Evolutionary conservation across 208 protist genomes (phyloP).

Genomic region (Leptomonas seymouri): DNA sequence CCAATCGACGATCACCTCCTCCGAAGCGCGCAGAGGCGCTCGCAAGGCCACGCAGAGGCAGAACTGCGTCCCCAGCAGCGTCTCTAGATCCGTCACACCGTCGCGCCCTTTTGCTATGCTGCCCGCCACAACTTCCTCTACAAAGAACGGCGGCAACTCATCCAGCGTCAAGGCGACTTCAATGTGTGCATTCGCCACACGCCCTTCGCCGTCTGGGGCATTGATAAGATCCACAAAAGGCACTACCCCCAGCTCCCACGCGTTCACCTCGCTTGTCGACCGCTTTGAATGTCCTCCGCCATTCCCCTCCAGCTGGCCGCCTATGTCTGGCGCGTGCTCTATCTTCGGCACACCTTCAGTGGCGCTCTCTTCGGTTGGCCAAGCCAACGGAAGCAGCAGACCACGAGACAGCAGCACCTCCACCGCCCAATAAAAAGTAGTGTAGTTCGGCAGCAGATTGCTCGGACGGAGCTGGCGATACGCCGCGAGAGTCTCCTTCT

Average conservation of each 20-base stretch:
- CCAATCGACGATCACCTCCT: slow-evolving; percentile 83
- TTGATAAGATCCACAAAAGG: slow-evolving; percentile 86
- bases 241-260: slow-evolving; percentile 70
- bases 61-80: slow-evolving; percentile 54
- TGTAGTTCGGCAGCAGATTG: slow-evolving; percentile 53
- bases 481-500: slow-evolving; percentile 45
- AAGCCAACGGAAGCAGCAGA: slow-evolving; percentile 60
- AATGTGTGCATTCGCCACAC: slow-evolving; percentile 57
- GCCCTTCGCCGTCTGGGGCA: slow-evolving; percentile 45
- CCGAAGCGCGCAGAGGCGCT: slow-evolving; percentile 49
- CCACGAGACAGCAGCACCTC: slow-evolving; percentile 70
- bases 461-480: slow-evolving; percentile 41
- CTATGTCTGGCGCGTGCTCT: background rate
- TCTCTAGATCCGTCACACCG: slow-evolving; percentile 24
- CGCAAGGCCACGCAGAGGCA: slow-evolving; percentile 68
- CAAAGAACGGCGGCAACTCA: slow-evolving; percentile 76
- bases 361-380: slow-evolving; percentile 13
- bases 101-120: slow-evolving; percentile 33
- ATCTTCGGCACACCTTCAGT: background rate
- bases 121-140: slow-evolving; percentile 38
- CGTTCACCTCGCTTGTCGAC: background rate
- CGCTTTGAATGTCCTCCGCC: too few relatives aligned
- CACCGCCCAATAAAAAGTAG: slow-evolving; percentile 59
- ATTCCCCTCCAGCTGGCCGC: background rate
- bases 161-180: slow-evolving; percentile 66